A percentile compares a stretch with the other conserved stretches of the same genome.
Conservation (phyloP, 1,284 basidiomycete genomes). For the Sanghuangporus weigelae region DNA sequence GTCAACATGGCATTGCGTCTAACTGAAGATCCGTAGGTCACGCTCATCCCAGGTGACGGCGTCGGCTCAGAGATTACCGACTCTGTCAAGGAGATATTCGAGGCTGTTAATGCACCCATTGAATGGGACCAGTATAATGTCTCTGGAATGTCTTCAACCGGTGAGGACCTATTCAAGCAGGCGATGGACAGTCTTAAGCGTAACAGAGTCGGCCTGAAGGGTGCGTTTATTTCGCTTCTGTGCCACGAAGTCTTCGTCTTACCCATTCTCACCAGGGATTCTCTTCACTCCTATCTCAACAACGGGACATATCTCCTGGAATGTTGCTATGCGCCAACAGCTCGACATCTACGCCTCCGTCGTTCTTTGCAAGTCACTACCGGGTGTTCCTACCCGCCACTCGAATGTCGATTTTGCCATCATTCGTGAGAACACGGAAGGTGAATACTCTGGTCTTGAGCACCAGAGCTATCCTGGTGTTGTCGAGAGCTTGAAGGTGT, state of each 20-base stretch:
- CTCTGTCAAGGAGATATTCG: constrained; percentile 99
- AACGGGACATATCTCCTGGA: constrained; percentile 98
- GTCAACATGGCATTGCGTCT: constrained; percentile 23
- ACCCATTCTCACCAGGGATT: constrained; percentile 61
- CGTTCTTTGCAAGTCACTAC: constrained; percentile 96
- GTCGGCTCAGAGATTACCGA: constrained; percentile 97
- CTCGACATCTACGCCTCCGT: constrained; percentile 99
- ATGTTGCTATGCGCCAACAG: constrained; percentile 99
- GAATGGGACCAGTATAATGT: constrained; percentile 99
- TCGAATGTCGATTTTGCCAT: constrained; percentile 97
- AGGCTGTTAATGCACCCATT: constrained; percentile 95
- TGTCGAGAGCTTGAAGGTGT: constrained; percentile 97
- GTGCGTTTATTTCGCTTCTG: constrained; percentile 39
- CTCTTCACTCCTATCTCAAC: constrained; percentile 98
- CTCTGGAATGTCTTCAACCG: constrained; percentile 91
- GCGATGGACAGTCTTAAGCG: constrained; percentile 95
- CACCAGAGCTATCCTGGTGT: constrained; percentile 99
- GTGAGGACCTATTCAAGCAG: constrained; percentile 94
- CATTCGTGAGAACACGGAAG: constrained; percentile 99
- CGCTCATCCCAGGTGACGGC: constrained; percentile 94
- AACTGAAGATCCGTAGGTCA: constrained; percentile 53
- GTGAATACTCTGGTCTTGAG: constrained; percentile 98
- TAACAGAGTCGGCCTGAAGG: constrained; percentile 98
- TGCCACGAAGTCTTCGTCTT: neutral
- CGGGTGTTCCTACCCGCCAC: constrained; percentile 97